Evolutionary conservation across 805 yeast genomes (phyloP), one percentile per base, ranked within the genome.

Genomic region (Saccharomycopsis fermentans): DNA sequence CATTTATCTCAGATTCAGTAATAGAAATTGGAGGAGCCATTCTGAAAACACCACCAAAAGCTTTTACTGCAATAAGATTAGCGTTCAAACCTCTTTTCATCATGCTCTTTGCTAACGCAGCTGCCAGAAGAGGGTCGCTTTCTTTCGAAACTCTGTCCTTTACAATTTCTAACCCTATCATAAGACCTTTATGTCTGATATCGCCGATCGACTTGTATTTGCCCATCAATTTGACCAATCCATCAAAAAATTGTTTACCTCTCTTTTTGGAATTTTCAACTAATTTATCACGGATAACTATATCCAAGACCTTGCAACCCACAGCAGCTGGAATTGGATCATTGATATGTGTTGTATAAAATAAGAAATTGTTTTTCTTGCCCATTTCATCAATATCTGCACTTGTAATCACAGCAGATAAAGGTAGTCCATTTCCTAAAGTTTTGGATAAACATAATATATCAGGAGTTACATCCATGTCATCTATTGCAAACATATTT

Each of bases 401-500:
- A 4, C 66, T 62, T 9, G 70, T 63, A 29, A 68, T 63, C n/a
- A 67, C 65, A 6, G 71, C 71, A 12, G 74, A 68, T 12, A 71
- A 58, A 12, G 73, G 72, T 4, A 66, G 58, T 29, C 74, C 74
- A 54, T 70, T 65, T n/a, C 70, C 66, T 26, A 71, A 57, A 17
- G 73, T 68, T 56, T 71, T 71, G n/a, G 71, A 68, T 26, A 65
- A 62, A 21, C 68, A 65, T 17, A 68, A 55, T 36, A 71, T 70
- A 60, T 71, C 73, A 1, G 74, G 74, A 12, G 65, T 68, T 26
- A 70, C 65, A 6, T 66, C 69, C 26, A 63, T 66, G 21, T 63
- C 65, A 58, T 70, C 71, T 55, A 64, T 68, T 1, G 72, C 73
- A 60, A 71, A 79, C 69, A 78, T 74, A 61, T 75, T 74, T 51